phyloP scores from a whole-genome alignment of 148 eudicot genomes.

The Diospyros kaki region DNA sequence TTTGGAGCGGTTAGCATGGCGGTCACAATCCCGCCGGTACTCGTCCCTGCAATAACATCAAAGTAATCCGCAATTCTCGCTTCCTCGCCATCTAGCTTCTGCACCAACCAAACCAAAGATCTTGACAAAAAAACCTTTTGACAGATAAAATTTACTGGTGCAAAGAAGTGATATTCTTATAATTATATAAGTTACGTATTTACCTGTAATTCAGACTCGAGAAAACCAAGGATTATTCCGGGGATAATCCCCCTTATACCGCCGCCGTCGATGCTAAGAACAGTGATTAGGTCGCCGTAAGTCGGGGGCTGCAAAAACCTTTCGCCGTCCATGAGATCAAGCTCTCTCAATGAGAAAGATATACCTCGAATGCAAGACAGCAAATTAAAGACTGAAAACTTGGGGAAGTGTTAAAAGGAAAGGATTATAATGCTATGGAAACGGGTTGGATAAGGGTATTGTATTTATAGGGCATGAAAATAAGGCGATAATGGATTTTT shows the following conservation, averaged over 20 bases:
- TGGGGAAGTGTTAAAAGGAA: background rate
- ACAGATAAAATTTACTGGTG: too few relatives aligned
- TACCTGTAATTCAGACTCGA: too few relatives aligned
- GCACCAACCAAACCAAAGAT: background rate
- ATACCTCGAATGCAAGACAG: background rate
- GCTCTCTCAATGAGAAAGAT: background rate
- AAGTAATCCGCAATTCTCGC: slow-evolving; percentile 20
- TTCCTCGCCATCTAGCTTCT: slow-evolving; percentile 42
- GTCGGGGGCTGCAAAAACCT: background rate
- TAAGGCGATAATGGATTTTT: too few relatives aligned
- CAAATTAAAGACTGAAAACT: too few relatives aligned
- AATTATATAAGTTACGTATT: too few relatives aligned
- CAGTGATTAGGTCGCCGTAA: background rate
- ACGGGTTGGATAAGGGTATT: too few relatives aligned
- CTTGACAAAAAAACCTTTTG: too few relatives aligned
- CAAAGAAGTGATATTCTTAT: too few relatives aligned
- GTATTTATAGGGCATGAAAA: too few relatives aligned
- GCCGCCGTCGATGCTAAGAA: slow-evolving; percentile 34
- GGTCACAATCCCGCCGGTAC: slow-evolving; percentile 43
- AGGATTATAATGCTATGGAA: too few relatives aligned
- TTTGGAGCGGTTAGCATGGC: slow-evolving; percentile 42
- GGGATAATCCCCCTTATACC: slow-evolving; percentile 33
- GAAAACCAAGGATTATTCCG: too few relatives aligned
- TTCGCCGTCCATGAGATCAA: background rate
- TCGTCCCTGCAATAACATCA: slow-evolving; percentile 36